Base-by-base conservation (phyloP, 768 basidiomycete species). In the Clavulina sp. region DNA sequence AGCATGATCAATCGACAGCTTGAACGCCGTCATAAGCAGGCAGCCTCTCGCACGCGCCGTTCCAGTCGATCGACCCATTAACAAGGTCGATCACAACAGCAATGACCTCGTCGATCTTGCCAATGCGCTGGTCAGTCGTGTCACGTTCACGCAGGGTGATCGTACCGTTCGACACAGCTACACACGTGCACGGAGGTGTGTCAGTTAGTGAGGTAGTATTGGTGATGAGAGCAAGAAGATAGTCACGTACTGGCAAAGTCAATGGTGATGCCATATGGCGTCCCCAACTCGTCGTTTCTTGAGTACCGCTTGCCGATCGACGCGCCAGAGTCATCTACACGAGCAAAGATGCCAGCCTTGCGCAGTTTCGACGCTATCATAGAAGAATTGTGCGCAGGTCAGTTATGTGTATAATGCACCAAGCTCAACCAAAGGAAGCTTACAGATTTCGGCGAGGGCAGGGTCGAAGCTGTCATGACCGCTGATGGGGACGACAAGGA, bases 241-340 rank as follows among this genome's bases (percentile, higher is more conserved):
- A 48, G 21, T 41, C n/a, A 69, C 77, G 61, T 58, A 83, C 81
- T 79, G 4, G 92, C 95, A 68, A 97, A 96, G 66, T 96, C 93
- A 52, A 97, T 73, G 1, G 95, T 99, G 53, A 93, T 73, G 48
- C 93, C 95, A 65, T 83, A 99, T 1, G 95, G 95, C 29, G 95
- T 97, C 57, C 95, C 95, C 41, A 99, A 75, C 68, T 97, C 95
- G 67, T 99, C 95, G 67, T 97, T 99, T 53, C 95, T 78, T 9
- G 95, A 80, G 67, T 97, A 97, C 13, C 93, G 88, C 69, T 86
- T 92, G 38, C 95, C 95, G 61, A 97, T 97, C 5, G 87, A 82
- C 31, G 84, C 80, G 59, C 82, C 85, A 23, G 92, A 97, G 63
- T 97, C 93, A 64, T 97, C 95, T 2, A 97, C 92, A 49, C 91